A percentile compares a stretch with the other conserved stretches of the same genome.
Evolutionary conservation across 148 eudicot genomes (phyloP).

Genomic region (Rheum nobile): DNA sequence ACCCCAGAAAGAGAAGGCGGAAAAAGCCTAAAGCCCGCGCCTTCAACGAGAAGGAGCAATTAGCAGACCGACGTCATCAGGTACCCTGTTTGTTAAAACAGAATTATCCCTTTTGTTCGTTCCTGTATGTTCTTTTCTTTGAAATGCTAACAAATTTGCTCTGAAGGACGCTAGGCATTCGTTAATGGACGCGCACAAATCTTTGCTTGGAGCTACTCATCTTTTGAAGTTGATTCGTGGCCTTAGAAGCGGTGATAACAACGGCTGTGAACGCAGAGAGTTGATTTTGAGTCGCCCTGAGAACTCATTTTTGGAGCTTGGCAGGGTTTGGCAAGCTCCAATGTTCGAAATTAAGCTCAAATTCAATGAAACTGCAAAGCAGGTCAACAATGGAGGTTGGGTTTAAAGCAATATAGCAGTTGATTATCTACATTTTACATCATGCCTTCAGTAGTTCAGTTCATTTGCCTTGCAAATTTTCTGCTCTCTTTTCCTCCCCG

Average conservation of each 20-base stretch:
- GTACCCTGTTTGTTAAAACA: constrained; percentile 17
- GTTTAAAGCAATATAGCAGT: background rate
- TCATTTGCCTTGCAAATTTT: background rate
- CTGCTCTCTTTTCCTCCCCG: background rate
- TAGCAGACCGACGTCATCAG: constrained; percentile 76
- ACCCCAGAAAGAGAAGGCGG: constrained; percentile 37
- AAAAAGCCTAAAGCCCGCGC: constrained; percentile 21
- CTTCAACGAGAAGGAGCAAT: constrained; percentile 53
- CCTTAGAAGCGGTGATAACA: constrained; percentile 34
- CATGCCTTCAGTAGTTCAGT: background rate
- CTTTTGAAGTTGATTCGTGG: constrained; percentile 34
- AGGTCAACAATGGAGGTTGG: constrained; percentile 25
- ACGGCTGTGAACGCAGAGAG: constrained; percentile 15
- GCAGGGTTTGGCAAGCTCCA: constrained; percentile 71
- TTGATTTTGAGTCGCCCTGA: constrained; percentile 15
- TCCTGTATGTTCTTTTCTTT: background rate
- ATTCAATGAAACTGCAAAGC: constrained; percentile 9
- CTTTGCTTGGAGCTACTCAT: constrained; percentile 35
- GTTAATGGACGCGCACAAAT: constrained; percentile 61
- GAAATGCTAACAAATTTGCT: background rate
- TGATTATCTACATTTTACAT: background rate
- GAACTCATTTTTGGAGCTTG: constrained; percentile 48
- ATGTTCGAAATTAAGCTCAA: constrained; percentile 51
- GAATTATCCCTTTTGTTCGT: background rate
- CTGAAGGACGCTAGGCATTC: constrained; percentile 58